Base-by-base conservation (phyloP, 345 rosid genomes). In the Eucalyptus tenuipes region DNA sequence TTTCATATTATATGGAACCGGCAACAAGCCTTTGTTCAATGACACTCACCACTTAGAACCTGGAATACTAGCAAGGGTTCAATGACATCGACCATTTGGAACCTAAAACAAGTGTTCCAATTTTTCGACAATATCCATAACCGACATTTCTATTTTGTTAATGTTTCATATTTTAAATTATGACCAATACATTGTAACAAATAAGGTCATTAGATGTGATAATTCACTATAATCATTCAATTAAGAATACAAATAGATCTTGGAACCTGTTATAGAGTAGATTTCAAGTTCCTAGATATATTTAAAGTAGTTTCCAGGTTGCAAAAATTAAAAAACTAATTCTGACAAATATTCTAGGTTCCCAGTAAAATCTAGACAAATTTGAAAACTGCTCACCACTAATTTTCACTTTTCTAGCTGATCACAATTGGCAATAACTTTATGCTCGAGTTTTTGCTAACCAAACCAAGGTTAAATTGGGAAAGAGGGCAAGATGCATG, bases 251-350 rank as follows among this genome's bases (percentile, higher is more conserved):
- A 55, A 55, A 22, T 55, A 55, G 6, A 55, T 55, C 13, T 22
- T 10, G 1, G 0, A 55, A 55, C 6, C 13, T 55, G 11, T 2
- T 22, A 55, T 8, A 2, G 27, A 4, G 29, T 22, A 55, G 12
- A 8, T 10, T 55, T 22, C 29, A 55, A 55, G 5, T 24, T 24
- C 13, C 29, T 55, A 55, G 61, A 24, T 55, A 24, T 55, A 24
- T 10, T 29, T 25, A 55, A 55, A 9, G 25, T 52, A 20, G 57
- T 52, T 52, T 52, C 57, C 5, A 52, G 25, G 29, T 55, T 25
- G 29, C 29, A 55, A 22, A 55, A 55, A 55, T 55, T 55, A 55
- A 29, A 6, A 55, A 55, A 55, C 29, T 24, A 1, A 55, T 55
- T 55, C 61, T 4, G 29, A 55, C 29, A 10, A 25, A 25, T 22